These are phyloP conservation scores for Quaeritorhiza haematococci DNA, from an alignment of 371 early-diverging fungal species.

Conservation along the genomic window DNA sequence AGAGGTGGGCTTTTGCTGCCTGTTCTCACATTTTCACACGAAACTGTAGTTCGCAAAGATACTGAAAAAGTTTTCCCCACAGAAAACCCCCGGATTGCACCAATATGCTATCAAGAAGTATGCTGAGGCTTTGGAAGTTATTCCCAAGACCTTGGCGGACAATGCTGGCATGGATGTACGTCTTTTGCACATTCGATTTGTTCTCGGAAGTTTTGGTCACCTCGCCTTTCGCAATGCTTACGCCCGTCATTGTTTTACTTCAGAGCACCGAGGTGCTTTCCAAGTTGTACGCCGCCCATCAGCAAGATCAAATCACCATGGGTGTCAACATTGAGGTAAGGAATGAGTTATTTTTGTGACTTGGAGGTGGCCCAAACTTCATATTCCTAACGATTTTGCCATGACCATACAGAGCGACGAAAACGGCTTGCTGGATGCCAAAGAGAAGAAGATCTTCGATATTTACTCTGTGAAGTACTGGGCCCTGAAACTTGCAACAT, in stretches of 20 bases:
- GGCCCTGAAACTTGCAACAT: conserved; percentile 85
- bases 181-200: conserved; percentile 2
- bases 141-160: conserved; percentile 93
- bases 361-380: conserved; percentile 9
- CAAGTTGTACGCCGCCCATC: conserved; percentile 91
- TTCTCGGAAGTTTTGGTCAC: not conserved
- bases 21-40: not conserved
- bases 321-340: conserved; percentile 77
- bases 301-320: conserved; percentile 50
- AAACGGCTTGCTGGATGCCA: conserved; percentile 74
- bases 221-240: not conserved
- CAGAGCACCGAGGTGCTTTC: conserved; percentile 84
- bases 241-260: not conserved
- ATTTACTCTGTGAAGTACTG: conserved; percentile 73
- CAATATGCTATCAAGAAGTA: conserved; percentile 95
- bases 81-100: conserved; percentile 89
- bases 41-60: not conserved
- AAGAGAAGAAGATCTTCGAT: conserved; percentile 73
- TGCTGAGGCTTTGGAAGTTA: conserved; percentile 92
- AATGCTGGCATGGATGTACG: conserved; percentile 89
- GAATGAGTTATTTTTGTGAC: conserved; percentile 2
- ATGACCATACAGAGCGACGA: conserved; percentile 62
- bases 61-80: not conserved
- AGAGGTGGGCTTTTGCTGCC: conserved; percentile 10
- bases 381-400: not conserved